phyloP scores from a whole-genome alignment of 495 filamentous ascomycete genomes.

The Neurospora sp. region DNA sequence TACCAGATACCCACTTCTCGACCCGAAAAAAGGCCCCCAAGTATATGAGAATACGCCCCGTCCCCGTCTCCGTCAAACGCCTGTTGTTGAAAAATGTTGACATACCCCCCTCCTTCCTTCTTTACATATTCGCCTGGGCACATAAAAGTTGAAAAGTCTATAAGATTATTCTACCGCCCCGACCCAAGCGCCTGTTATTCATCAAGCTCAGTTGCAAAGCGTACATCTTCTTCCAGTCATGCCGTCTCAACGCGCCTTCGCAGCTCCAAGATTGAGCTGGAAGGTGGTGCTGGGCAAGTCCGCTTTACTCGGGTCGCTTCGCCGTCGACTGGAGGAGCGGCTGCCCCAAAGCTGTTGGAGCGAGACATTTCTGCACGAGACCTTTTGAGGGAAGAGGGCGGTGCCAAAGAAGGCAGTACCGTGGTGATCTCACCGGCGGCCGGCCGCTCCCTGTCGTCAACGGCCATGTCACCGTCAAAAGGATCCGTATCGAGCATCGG shows the following conservation, averaged over 20 bases:
- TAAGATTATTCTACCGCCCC: slow-evolving; percentile 1
- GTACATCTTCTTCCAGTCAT: slow-evolving; percentile 2
- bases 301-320: slow-evolving; percentile 8
- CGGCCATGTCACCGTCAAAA: slow-evolving; percentile 23
- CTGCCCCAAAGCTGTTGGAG: slow-evolving; percentile 33
- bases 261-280: slow-evolving; percentile 11
- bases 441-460: slow-evolving; percentile 28
- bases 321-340: slow-evolving; percentile 1
- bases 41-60: not conserved
- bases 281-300: slow-evolving; percentile 4
- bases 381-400: slow-evolving; percentile 30
- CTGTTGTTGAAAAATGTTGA: slow-evolving; percentile 9
- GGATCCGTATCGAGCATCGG: slow-evolving; percentile 33
- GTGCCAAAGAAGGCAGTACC: slow-evolving; percentile 21
- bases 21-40: not conserved
- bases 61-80: slow-evolving; percentile 16
- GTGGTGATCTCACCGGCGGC: slow-evolving; percentile 40
- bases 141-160: slow-evolving; percentile 5
- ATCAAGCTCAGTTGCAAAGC: not conserved
- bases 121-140: not conserved
- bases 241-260: slow-evolving; percentile 17
- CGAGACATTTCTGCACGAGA: slow-evolving; percentile 37
- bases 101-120: slow-evolving; percentile 1
- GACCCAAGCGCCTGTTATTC: not conserved
- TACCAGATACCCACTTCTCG: not conserved